phyloP scores from a whole-genome alignment of 1,284 basidiomycete species.

The Marasmius fiardii region DNA sequence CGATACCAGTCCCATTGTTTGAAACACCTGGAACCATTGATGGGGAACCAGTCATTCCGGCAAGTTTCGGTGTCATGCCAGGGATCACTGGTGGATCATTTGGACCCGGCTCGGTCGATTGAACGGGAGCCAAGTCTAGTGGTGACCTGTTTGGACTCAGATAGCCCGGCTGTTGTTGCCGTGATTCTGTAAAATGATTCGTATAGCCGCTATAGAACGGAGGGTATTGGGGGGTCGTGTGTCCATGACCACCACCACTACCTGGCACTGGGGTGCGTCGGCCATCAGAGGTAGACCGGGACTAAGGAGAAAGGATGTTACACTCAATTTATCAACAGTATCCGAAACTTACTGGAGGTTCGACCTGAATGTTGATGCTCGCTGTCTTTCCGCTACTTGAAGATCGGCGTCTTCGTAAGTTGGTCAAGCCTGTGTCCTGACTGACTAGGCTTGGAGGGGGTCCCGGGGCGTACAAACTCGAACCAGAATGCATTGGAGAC shows the following conservation, averaged over 20 bases:
- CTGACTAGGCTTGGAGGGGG: background rate
- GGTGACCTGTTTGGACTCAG: constrained; percentile 1
- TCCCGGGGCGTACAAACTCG: background rate
- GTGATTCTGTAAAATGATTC: background rate
- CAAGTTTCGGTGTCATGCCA: background rate
- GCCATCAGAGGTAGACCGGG: background rate
- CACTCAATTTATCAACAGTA: background rate
- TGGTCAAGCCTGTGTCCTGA: background rate
- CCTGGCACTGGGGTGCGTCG: background rate
- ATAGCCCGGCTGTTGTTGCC: background rate
- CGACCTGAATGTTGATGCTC: background rate
- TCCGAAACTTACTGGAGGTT: background rate
- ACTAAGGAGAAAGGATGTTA: background rate
- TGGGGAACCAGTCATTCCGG: background rate
- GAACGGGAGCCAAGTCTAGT: background rate
- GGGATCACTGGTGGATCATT: background rate
- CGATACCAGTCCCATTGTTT: background rate
- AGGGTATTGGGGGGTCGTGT: background rate
- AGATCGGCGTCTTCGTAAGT: background rate
- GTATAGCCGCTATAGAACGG: background rate
- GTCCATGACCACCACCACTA: background rate
- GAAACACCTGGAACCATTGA: too few species aligned
- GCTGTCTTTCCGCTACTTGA: background rate
- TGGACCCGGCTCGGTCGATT: background rate
- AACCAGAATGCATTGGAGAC: background rate